Evolutionary conservation across 306 rosid genomes (phyloP).

Genomic region (Trichosanthes truncata): DNA sequence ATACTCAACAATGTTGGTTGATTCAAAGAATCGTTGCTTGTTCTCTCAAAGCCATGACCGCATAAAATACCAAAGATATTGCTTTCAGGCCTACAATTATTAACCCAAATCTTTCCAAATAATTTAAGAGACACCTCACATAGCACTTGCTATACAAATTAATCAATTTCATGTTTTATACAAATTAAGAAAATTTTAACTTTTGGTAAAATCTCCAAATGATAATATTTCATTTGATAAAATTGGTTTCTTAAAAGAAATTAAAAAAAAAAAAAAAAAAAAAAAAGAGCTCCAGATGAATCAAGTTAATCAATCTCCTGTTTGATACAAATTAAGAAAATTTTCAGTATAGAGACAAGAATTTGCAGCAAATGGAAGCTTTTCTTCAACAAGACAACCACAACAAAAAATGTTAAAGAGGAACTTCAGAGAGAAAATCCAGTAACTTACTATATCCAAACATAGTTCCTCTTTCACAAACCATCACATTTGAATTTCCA

Average conservation of each 20-base stretch:
- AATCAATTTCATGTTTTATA: neutral
- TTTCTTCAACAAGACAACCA: neutral
- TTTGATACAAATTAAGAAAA: neutral
- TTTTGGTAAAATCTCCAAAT: neutral
- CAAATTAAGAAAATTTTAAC: neutral
- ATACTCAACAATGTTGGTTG: neutral
- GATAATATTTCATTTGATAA: neutral
- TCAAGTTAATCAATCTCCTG: neutral
- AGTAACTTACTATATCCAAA: conserved; percentile 95
- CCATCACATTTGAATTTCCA: conserved; percentile 95
- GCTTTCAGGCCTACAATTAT: too few species aligned
- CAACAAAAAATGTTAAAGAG: neutral
- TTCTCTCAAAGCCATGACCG: neutral
- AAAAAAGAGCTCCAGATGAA: neutral
- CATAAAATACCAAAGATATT: neutral
- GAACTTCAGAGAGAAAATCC: neutral
- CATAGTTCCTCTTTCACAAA: conserved; percentile 97
- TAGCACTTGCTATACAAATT: neutral
- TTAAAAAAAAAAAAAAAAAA: too few species aligned
- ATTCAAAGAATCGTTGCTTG: neutral
- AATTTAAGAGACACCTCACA: neutral
- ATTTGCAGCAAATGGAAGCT: conserved; percentile 1
- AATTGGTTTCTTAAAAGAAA: neutral
- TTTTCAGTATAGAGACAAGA: neutral
- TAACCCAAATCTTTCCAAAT: too few species aligned